Evolutionary conservation across 352 stramenopile species (phyloP).

Genomic region (Salisapilia sapeloensis): DNA sequence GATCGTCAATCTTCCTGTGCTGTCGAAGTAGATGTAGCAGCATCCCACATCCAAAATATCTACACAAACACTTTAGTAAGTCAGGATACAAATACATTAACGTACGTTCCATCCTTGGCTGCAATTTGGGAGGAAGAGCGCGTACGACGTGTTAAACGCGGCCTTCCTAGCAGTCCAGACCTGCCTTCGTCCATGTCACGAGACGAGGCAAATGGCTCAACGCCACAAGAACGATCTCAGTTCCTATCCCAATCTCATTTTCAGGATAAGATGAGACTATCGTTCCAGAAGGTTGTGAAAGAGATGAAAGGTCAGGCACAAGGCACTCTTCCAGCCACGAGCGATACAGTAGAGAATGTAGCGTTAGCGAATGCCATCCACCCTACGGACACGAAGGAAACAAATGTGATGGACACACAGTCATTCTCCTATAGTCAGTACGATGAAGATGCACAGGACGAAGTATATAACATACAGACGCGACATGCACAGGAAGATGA

Average conservation of each 20-base stretch:
- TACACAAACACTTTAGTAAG: no score
- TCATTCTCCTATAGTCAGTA: constrained; percentile 41
- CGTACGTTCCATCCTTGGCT: constrained; percentile 59
- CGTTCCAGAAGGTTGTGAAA: constrained; percentile 30
- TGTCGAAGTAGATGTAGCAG: constrained; percentile 53
- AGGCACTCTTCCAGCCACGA: no score
- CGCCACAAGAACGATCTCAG: constrained; percentile 3
- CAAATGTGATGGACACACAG: no score
- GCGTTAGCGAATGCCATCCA: constrained; percentile 9
- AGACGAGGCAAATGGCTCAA: not conserved
- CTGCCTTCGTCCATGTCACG: not conserved
- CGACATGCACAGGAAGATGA: constrained; percentile 17
- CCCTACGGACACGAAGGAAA: not conserved
- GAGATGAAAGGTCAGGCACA: no score
- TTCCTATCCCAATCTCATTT: constrained; percentile 74
- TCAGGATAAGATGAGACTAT: constrained; percentile 54
- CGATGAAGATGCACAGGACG: constrained; percentile 2
- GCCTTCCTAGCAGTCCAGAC: constrained; percentile 4
- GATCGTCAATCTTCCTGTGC: constrained; percentile 51
- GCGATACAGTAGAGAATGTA: constrained; percentile 9
- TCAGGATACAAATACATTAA: constrained; percentile 18
- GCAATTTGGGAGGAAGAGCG: constrained; percentile 78
- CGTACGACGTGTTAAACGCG: constrained; percentile 22
- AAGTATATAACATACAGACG: constrained; percentile 6
- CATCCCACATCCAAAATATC: constrained; percentile 54